These are phyloP conservation scores for Angomonas deanei DNA, from an alignment of 208 protist genomes.

Conservation along the genomic window DNA sequence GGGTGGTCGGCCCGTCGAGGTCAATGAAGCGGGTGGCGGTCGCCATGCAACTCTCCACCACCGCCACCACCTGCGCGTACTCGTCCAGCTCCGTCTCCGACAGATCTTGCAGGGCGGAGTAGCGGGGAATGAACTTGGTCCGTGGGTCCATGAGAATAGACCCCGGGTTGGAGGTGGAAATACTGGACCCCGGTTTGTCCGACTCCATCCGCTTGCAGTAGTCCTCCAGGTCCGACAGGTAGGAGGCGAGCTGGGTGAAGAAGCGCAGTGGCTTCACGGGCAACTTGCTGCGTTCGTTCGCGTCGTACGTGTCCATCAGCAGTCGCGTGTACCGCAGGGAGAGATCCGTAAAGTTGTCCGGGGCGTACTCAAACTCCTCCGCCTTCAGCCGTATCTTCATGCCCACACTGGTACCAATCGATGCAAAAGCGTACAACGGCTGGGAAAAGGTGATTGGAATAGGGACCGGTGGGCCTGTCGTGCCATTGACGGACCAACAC, in stretches of 20 bases:
- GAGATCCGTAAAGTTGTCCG: conserved; percentile 81
- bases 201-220: conserved; percentile 8
- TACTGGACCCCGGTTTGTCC: not conserved
- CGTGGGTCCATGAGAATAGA: conserved; percentile 20
- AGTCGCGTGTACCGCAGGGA: conserved; percentile 54
- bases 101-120: conserved; percentile 41
- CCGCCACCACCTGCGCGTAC: conserved; percentile 63
- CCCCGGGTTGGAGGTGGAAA: conserved; percentile 5
- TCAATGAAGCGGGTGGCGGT: conserved; percentile 83
- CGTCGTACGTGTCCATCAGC: conserved; percentile 37
- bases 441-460: conserved; percentile 52
- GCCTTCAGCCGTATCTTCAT: conserved; percentile 67
- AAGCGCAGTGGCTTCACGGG: conserved; percentile 54
- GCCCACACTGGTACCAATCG: conserved; percentile 74
- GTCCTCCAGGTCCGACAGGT: conserved; percentile 72
- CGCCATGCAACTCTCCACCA: conserved; percentile 87
- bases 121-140: conserved; percentile 32
- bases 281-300: conserved; percentile 31
- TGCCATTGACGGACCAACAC: conserved; percentile 84
- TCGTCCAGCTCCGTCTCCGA: conserved; percentile 22
- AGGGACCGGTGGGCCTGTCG: conserved; percentile 58
- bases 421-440: conserved; percentile 69
- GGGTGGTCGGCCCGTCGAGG: conserved; percentile 67
- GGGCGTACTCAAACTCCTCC: conserved; percentile 75
- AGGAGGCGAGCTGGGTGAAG: conserved; percentile 77